Base-by-base conservation (phyloP, 139 green algal genomes). In the Zygnema cylindricum region DNA sequence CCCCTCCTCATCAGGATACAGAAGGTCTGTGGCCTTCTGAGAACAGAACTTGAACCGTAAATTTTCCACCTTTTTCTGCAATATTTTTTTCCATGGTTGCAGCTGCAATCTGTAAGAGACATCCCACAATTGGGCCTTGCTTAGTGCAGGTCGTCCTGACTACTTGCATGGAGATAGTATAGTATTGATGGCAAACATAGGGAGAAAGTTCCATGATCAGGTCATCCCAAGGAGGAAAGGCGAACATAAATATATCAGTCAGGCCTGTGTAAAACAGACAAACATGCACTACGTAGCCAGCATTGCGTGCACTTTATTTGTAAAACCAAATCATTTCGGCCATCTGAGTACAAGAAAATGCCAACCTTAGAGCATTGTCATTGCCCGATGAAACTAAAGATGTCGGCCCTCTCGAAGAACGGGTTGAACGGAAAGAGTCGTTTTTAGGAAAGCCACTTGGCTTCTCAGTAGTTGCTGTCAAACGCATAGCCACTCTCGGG, bases 1-100 rank as follows among this genome's bases (percentile, higher is more conserved):
- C 25, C 41, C 63, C 32, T 82, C 35, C 1, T 43, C 82, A 38
- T 88, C 83, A 25, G 63, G 63, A n/a, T 84, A 88, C 22, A 82
- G 69, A 57, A 88, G 83, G n/a, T 63, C 33, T 54, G 69, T 54
- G 36, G 69, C 83, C 54, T 82, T 88, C 83, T 88, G 83, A 36
- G 42, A 21, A 1, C 55, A 84, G 83, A 83, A 88, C 22, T 49
- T 42, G 38, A 83, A 42, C 35, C 69, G 75, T 75, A 88, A 63
- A 33, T 43, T 1, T 63, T 88, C 83, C n/a, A 76, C 83, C n/a
- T 33, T 43, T 63, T 88, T 76, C 2, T 55, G 75, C 35, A 82
- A 38, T 75, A 33, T 33, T 36, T 88, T 88, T 75, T 82, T 82
- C 63, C 63, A 88, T 35, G 36, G 21, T 75, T 57, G 63, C 33